Percentiles rank a stretch among this genome's conserved stretches.
phyloP scores from a whole-genome alignment of 1,139 yeast genomes.

The Saccharomyces hybrid region DNA sequence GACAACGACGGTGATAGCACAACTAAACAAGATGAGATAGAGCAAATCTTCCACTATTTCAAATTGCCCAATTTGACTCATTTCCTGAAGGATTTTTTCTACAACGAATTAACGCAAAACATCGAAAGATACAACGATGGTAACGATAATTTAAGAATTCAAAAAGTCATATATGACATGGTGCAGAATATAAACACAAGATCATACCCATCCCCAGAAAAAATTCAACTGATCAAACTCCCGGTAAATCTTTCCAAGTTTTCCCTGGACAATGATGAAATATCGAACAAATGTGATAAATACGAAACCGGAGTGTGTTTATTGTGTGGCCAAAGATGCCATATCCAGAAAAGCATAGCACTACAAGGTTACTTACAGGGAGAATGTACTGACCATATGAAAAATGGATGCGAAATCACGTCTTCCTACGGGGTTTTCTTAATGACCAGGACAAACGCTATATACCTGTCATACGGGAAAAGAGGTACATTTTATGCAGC shows the following conservation, averaged over 20 bases:
- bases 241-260: constrained; percentile 68
- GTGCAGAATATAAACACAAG: constrained; percentile 1
- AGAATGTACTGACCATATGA: constrained; percentile 59
- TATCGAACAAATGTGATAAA: constrained; percentile 13
- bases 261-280: constrained; percentile 34
- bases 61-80: constrained; percentile 40
- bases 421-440: constrained; percentile 70
- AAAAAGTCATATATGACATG: background rate
- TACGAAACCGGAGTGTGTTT: constrained; percentile 82
- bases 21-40: constrained; percentile 39
- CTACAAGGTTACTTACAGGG: constrained; percentile 44
- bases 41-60: constrained; percentile 48
- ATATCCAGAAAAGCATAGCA: constrained; percentile 45
- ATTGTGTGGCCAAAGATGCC: constrained; percentile 67
- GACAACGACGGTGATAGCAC: constrained; percentile 26
- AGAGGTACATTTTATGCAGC: constrained; percentile 46
- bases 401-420: constrained; percentile 49
- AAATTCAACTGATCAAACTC: constrained; percentile 48
- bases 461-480: constrained; percentile 47
- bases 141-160: background rate
- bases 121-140: background rate
- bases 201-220: constrained; percentile 46
- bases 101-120: background rate
- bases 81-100: constrained; percentile 20
- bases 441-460: constrained; percentile 66